These are phyloP conservation scores for Eucalyptus regnans DNA, from an alignment of 345 rosid genomes.

Conservation along the genomic window DNA sequence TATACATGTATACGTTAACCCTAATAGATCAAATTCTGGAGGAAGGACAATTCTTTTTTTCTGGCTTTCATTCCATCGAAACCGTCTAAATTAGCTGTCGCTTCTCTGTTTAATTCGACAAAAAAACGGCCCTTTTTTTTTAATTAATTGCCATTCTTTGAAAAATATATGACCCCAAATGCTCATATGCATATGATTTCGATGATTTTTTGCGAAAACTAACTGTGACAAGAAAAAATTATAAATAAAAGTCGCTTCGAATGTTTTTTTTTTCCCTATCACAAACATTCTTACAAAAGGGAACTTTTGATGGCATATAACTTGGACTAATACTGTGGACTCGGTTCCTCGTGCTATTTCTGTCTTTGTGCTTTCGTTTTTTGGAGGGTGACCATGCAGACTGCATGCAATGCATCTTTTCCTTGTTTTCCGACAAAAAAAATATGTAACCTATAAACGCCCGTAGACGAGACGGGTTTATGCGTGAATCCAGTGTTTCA, in stretches of 20 bases:
- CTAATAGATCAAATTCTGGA: background rate
- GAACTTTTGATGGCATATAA: background rate
- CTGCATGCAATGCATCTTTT: background rate
- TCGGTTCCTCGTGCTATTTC: background rate
- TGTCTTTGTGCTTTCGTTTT: background rate
- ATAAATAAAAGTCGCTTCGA: background rate
- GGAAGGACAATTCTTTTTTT: background rate
- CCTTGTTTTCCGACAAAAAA: background rate
- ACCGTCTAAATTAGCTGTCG: background rate
- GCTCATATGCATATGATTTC: background rate
- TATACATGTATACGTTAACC: background rate
- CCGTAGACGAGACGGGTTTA: background rate
- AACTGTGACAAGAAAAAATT: background rate
- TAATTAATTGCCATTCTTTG: background rate
- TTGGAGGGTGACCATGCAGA: background rate
- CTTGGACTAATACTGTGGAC: background rate
- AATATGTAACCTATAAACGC: background rate
- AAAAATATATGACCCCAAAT: background rate
- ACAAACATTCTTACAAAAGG: background rate
- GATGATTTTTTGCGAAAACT: background rate
- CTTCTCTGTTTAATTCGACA: background rate
- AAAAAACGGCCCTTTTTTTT: background rate
- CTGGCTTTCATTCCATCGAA: background rate
- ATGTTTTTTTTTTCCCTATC: background rate
- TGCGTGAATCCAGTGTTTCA: background rate